Evolutionary conservation across 768 basidiomycete genomes (phyloP).

Genomic region (Coprinopsis strossmayeri): DNA sequence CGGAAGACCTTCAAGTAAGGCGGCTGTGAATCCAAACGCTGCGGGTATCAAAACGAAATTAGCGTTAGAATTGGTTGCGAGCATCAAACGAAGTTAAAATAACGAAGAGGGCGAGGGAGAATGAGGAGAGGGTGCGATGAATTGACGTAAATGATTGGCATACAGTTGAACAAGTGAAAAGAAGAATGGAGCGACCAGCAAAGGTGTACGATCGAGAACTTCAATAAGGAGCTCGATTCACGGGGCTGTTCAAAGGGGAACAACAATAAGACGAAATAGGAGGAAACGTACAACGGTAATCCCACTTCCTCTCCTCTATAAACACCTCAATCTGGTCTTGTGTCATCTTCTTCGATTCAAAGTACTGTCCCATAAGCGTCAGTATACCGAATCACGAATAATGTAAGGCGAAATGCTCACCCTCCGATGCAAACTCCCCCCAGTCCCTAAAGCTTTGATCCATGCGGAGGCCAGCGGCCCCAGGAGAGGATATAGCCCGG

Average conservation of each 20-base stretch:
- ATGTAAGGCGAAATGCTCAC: constrained; percentile 31
- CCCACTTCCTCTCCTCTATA: constrained; percentile 87
- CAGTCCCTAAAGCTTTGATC: constrained; percentile 63
- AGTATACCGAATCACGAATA: background rate
- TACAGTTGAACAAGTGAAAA: too few relatives aligned
- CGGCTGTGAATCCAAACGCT: constrained; percentile 85
- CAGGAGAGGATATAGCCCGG: constrained; percentile 64
- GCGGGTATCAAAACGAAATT: background rate
- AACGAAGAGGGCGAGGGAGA: too few relatives aligned
- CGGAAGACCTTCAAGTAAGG: constrained; percentile 76
- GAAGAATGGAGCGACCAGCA: too few relatives aligned
- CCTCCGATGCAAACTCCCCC: constrained; percentile 59
- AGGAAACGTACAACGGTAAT: constrained; percentile 56
- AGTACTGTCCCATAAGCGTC: constrained; percentile 48
- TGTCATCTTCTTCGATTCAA: constrained; percentile 79
- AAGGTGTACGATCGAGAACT: too few relatives aligned
- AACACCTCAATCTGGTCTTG: constrained; percentile 62
- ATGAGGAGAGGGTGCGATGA: too few relatives aligned
- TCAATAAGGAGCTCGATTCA: too few relatives aligned
- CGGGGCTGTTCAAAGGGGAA: too few relatives aligned
- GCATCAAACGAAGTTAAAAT: too few relatives aligned
- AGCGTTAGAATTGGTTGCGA: too few relatives aligned
- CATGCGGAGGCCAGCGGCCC: constrained; percentile 57
- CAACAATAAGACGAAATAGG: background rate
- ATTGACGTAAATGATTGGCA: too few relatives aligned